These are phyloP conservation scores for Plasmodium vivax DNA, from an alignment of 169 alveolate species.

Conservation along the genomic window DNA sequence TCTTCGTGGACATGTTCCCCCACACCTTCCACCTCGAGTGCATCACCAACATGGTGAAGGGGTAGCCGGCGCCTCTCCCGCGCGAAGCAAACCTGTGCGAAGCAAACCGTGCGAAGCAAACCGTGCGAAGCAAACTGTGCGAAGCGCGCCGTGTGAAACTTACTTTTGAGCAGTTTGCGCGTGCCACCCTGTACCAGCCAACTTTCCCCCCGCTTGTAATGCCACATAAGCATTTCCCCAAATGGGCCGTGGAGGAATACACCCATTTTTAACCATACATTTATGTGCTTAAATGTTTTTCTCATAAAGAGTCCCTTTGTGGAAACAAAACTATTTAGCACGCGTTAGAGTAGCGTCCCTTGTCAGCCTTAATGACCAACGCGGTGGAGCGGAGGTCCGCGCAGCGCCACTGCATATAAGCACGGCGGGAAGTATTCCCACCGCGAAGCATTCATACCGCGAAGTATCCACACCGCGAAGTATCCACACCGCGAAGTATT, in stretches of 20 bases:
- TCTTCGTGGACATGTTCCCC: slow-evolving; percentile 75
- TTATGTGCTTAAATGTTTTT: neutral
- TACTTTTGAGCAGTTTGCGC: neutral
- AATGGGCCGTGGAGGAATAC: neutral
- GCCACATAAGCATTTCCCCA: neutral
- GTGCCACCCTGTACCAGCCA: neutral
- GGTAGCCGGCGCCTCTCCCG: neutral
- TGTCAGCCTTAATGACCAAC: neutral
- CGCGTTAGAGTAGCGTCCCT: neutral
- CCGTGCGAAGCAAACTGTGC: neutral
- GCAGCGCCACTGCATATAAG: neutral
- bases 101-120: too few relatives aligned
- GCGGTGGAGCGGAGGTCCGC: neutral
- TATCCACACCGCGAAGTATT: too few relatives aligned
- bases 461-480: too few relatives aligned
- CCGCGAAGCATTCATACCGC: too few relatives aligned
- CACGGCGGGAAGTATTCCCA: neutral
- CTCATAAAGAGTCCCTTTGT: neutral
- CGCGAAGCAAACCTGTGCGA: too few relatives aligned
- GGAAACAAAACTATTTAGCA: neutral
- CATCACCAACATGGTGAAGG: slow-evolving; percentile 36
- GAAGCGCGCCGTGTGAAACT: neutral
- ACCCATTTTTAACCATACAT: neutral
- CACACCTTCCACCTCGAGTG: slow-evolving; percentile 74
- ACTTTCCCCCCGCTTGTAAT: neutral